A percentile compares a stretch with the other conserved stretches of the same genome.
Evolutionary conservation across 768 basidiomycete species (phyloP).

Genomic region (Boletus speciosus): DNA sequence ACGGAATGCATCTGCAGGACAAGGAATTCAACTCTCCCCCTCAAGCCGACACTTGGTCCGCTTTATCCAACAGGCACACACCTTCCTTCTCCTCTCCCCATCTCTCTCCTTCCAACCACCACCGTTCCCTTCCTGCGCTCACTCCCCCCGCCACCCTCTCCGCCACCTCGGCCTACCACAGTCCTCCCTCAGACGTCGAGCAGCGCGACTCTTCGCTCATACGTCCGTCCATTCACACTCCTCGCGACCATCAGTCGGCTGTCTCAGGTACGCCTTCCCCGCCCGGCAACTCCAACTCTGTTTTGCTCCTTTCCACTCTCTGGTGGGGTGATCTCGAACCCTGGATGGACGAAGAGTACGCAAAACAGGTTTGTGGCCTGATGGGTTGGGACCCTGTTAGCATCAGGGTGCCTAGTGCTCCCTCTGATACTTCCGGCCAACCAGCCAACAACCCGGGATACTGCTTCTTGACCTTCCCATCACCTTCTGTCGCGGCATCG

Average conservation of each 20-base stretch:
- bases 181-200: conserved; percentile 20
- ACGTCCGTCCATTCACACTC: conserved; percentile 16
- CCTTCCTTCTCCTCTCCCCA: conserved; percentile 21
- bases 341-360: conserved; percentile 98
- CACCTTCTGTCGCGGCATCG: conserved; percentile 61
- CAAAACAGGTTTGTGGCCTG: conserved; percentile 77
- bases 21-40: conserved; percentile 33
- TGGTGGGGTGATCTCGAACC: conserved; percentile 89
- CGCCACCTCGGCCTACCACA: conserved; percentile 17
- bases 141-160: conserved; percentile 22
- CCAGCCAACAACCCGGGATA: conserved; percentile 83
- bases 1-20: conserved; percentile 35
- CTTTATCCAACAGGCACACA: conserved; percentile 34
- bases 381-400: conserved; percentile 83
- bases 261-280: conserved; percentile 18
- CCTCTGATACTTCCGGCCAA: conserved; percentile 55
- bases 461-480: conserved; percentile 84
- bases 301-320: conserved; percentile 55
- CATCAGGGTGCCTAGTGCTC: conserved; percentile 68
- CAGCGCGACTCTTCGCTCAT: conserved; percentile 12
- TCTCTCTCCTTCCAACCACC: conserved; percentile 45
- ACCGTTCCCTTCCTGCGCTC: conserved; percentile 36
- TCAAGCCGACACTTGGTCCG: conserved; percentile 30
- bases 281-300: conserved; percentile 28
- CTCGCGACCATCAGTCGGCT: conserved; percentile 16